Percentiles rank a stretch among this genome's conserved stretches.
These are phyloP conservation scores for Gnetum montanum DNA, from an alignment of 75 land plant species.

Conservation along the genomic window DNA sequence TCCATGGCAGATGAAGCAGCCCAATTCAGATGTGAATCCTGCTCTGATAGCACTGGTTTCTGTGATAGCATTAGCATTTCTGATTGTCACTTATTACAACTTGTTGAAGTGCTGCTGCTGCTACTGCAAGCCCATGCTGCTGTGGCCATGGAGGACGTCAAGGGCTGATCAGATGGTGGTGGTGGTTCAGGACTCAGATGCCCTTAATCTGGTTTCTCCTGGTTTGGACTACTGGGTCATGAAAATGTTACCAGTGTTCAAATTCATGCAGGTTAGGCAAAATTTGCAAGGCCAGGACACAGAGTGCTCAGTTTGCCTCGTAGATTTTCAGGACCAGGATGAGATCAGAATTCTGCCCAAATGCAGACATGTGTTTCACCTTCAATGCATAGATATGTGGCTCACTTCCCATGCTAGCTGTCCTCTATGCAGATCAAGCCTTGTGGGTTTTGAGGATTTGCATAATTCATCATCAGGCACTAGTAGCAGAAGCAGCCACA, in stretches of 20 bases:
- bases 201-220: not conserved
- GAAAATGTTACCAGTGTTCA: slow-evolving; percentile 11
- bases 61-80: slow-evolving; percentile 20
- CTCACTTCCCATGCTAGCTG: slow-evolving; percentile 15
- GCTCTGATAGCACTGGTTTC: slow-evolving; percentile 20
- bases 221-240: slow-evolving; percentile 11
- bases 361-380: slow-evolving; percentile 23
- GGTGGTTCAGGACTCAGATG: slow-evolving; percentile 5
- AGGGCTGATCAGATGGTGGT: not conserved
- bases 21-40: slow-evolving; percentile 18
- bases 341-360: slow-evolving; percentile 16
- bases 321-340: slow-evolving; percentile 19
- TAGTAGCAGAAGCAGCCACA: too few species aligned
- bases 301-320: slow-evolving; percentile 20
- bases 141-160: slow-evolving; percentile 4
- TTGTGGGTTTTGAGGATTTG: not conserved
- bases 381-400: slow-evolving; percentile 25
- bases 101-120: slow-evolving; percentile 14
- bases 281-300: slow-evolving; percentile 4
- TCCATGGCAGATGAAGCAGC: not conserved
- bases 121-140: not conserved
- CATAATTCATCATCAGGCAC: too few species aligned
- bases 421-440: slow-evolving; percentile 16
- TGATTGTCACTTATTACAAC: slow-evolving; percentile 25
- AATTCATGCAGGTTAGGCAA: slow-evolving; percentile 1